These are phyloP conservation scores for Populus tomentosa DNA, from an alignment of 441 rosid genomes.

Conservation along the genomic window DNA sequence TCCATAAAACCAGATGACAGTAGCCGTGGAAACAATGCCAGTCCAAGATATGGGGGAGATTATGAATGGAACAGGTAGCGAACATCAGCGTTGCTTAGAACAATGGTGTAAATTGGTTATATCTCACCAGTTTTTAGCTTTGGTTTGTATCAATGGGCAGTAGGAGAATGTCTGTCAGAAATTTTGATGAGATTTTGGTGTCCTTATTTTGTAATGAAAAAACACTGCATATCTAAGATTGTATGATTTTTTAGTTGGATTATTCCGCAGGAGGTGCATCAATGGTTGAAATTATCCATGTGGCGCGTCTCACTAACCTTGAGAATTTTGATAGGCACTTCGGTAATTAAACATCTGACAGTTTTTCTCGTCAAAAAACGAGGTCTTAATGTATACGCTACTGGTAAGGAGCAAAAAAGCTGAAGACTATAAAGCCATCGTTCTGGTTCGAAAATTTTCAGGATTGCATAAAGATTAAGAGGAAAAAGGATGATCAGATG, in stretches of 20 bases:
- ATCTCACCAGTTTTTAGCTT: no score
- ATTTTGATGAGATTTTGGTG: no score
- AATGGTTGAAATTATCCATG: neutral
- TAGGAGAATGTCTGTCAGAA: neutral
- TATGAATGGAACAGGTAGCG: slow-evolving; percentile 73
- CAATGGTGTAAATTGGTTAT: neutral
- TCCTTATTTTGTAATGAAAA: neutral
- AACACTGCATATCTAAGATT: neutral
- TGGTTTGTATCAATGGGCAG: neutral
- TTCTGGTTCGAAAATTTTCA: neutral
- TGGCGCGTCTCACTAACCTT: no score
- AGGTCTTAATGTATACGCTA: neutral
- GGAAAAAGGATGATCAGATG: neutral
- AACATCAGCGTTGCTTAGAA: neutral
- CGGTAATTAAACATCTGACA: neutral
- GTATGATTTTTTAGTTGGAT: neutral
- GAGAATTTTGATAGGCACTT: neutral
- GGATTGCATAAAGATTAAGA: neutral
- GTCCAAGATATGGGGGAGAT: slow-evolving; percentile 65
- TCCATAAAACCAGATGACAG: slow-evolving; percentile 48
- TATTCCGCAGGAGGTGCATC: neutral
- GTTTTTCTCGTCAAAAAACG: neutral
- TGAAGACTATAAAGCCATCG: neutral
- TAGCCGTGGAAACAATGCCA: slow-evolving; percentile 38
- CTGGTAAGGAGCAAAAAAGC: neutral